These are phyloP conservation scores for Mortierella sp. DNA, from an alignment of 371 early-diverging fungal genomes.

Conservation along the genomic window DNA sequence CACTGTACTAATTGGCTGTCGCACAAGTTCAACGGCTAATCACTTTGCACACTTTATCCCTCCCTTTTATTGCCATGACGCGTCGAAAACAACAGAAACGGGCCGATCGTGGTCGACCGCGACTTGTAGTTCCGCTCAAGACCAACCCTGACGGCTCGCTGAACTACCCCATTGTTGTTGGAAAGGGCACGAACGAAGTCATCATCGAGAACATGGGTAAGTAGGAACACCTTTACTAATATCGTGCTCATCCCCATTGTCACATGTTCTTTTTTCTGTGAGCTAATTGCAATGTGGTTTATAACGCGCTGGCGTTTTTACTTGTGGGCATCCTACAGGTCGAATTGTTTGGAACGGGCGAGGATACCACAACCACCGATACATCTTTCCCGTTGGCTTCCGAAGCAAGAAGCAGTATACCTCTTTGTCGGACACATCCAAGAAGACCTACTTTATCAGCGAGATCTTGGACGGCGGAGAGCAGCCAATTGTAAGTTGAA, in stretches of 20 bases:
- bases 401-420: conserved; percentile 61
- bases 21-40: neutral
- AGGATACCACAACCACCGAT: conserved; percentile 63
- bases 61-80: neutral
- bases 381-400: conserved; percentile 64
- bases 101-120: conserved; percentile 59
- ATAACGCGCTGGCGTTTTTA: neutral
- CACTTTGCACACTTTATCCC: neutral
- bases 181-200: conserved; percentile 69
- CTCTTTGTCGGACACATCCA: conserved; percentile 58
- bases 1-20: neutral
- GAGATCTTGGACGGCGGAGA: conserved; percentile 64
- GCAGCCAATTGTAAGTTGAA: conserved; percentile 58
- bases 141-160: conserved; percentile 60
- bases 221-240: neutral
- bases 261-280: neutral
- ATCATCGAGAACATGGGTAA: conserved; percentile 65
- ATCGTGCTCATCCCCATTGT: neutral
- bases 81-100: conserved; percentile 45
- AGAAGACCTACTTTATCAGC: conserved; percentile 60
- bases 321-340: conserved; percentile 27
- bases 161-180: conserved; percentile 66
- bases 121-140: conserved; percentile 52
- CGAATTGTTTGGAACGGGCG: conserved; percentile 60
- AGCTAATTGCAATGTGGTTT: neutral